phyloP scores from a whole-genome alignment of 441 rosid genomes.

The Aquilaria agallochum region DNA sequence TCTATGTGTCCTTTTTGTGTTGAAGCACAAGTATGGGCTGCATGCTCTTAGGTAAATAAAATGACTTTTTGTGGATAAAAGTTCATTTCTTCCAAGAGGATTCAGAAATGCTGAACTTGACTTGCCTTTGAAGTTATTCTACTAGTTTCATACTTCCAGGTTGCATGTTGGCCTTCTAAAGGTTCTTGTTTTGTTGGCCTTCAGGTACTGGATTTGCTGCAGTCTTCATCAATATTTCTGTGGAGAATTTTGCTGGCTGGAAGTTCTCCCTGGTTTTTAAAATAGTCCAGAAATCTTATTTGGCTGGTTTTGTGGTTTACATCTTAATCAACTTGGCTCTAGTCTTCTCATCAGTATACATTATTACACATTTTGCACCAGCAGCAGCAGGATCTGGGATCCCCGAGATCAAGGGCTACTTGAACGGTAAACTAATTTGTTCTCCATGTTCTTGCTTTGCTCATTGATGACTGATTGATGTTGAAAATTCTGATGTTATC shows the following conservation, averaged over 20 bases:
- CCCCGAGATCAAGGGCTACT: constrained; percentile 97
- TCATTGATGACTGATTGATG: constrained; percentile 8
- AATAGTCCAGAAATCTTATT: constrained; percentile 81
- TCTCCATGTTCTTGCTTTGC: constrained; percentile 6
- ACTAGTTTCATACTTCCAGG: too few species aligned
- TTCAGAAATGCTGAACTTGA: too few species aligned
- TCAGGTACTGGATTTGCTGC: constrained; percentile 97
- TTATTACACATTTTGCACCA: constrained; percentile 84
- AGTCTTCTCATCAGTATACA: constrained; percentile 88
- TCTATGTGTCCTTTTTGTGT: too few species aligned
- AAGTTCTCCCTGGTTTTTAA: constrained; percentile 76
- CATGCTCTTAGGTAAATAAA: neutral
- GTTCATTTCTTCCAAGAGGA: too few species aligned
- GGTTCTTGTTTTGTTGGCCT: constrained; percentile 13
- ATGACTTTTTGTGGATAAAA: neutral
- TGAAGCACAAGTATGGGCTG: neutral
- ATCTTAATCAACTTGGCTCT: constrained; percentile 68
- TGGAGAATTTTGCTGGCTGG: constrained; percentile 99
- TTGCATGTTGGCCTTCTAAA: neutral
- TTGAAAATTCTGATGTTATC: constrained; percentile 5
- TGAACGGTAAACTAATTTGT: constrained; percentile 54
- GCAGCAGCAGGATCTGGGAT: constrained; percentile 99
- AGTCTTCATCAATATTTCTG: constrained; percentile 90
- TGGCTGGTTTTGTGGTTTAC: constrained; percentile 82
- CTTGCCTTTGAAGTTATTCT: too few species aligned